Base-by-base conservation (phyloP, 208 protist genomes). In the Trypanosoma mega region DNA sequence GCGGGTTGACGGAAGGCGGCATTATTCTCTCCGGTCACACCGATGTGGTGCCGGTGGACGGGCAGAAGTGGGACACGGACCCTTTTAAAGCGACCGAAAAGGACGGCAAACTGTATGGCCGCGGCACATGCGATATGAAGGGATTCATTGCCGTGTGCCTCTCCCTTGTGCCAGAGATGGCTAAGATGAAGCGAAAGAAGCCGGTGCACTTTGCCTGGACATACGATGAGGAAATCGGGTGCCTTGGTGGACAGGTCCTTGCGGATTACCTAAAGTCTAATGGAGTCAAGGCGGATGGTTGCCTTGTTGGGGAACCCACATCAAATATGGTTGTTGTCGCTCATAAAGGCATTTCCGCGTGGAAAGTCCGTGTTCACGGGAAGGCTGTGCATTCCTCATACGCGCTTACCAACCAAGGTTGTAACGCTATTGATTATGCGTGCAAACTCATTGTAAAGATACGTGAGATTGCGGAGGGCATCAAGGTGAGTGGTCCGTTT, bases 81-180 rank as follows among this genome's bases (percentile, higher is more conserved):
- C 69, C 77, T 9, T 80, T 81, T 23, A 62, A 62, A 36, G 39
- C 76, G 5, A 68, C 66, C 5, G 59, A 65, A 18, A 69, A 69
- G n/a, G 69, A 57, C 1, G 72, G 66, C 12, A 82, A 74, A 57
- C 57, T 86, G 39, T 86, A 76, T 55, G 72, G 74, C n/a, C 60
- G 79, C 23, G 72, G 79, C 45, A 80, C 78, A 23, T 80, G 72
- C 46, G 76, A 87, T 46, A 79, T 80, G 72, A 90, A 82, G 60
- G 73, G 71, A 11, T 82, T 83, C 46, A 72, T 82, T 34, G 73
- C 72, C 0, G 80, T 81, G 14, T 72, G 71, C 46, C 82, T 85
- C 72, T 78, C 67, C 0, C 67, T 81, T 14, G 72, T 72, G 12
- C 74, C 68, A 0, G 44, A 84, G 50, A 46, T 80, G 3, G 45